These are phyloP conservation scores for Schwanniomyces sp. DNA, from an alignment of 805 yeast species.

Conservation along the genomic window DNA sequence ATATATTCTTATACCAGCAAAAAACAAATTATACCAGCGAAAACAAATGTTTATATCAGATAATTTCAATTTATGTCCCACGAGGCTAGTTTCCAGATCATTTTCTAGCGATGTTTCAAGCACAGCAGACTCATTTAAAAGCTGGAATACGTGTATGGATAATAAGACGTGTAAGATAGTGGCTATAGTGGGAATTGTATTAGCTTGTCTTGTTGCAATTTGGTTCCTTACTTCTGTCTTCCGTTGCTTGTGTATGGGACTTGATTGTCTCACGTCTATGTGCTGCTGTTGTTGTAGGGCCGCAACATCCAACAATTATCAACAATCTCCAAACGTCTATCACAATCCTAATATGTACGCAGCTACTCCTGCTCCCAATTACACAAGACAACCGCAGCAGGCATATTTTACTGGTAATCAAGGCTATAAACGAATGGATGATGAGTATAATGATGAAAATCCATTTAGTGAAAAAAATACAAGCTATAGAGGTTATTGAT, in stretches of 20 bases:
- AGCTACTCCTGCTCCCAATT: slow-evolving; percentile 14
- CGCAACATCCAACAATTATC: slow-evolving; percentile 14
- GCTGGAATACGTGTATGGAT: slow-evolving; percentile 81
- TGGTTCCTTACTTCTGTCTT: slow-evolving; percentile 59
- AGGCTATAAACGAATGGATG: slow-evolving; percentile 1
- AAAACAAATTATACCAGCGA: too few relatives aligned
- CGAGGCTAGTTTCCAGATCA: slow-evolving; percentile 3
- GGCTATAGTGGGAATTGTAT: slow-evolving; percentile 68
- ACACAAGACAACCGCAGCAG: slow-evolving; percentile 6
- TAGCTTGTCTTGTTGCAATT: slow-evolving; percentile 53
- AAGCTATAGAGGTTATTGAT: neutral
- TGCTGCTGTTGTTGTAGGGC: slow-evolving; percentile 49
- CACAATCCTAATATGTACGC: slow-evolving; percentile 35
- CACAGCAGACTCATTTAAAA: slow-evolving; percentile 54
- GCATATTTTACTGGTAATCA: slow-evolving; percentile 2
- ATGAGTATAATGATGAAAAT: slow-evolving; percentile 1
- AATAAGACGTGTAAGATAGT: slow-evolving; percentile 72
- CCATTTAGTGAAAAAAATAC: slow-evolving; percentile 2
- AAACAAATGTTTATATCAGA: slow-evolving; percentile 3
- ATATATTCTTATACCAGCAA: too few relatives aligned
- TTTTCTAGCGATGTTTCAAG: slow-evolving; percentile 18
- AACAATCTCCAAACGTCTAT: slow-evolving; percentile 13
- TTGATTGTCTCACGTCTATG: slow-evolving; percentile 40
- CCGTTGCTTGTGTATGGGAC: slow-evolving; percentile 59
- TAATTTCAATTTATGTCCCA: slow-evolving; percentile 1